Conservation (phyloP, 2,329 filamentous ascomycete genomes). For the Amauroascus niger region DNA sequence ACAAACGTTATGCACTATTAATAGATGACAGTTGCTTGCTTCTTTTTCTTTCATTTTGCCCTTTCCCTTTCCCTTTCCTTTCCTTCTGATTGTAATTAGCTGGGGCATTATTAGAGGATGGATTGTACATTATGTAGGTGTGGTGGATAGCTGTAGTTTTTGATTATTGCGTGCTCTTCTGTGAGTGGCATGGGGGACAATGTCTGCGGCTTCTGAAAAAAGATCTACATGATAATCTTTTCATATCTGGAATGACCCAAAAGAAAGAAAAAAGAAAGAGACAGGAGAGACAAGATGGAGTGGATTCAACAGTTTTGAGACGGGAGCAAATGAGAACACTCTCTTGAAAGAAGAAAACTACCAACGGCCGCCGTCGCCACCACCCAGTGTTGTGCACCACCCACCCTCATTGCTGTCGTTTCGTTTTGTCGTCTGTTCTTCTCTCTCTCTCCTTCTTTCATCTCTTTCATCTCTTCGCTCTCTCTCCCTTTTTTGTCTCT, state of each 20-base stretch:
- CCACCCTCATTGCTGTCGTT: background rate
- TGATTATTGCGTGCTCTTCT: too few species aligned
- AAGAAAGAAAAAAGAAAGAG: background rate
- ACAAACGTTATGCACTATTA: background rate
- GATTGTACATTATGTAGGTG: background rate
- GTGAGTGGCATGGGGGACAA: too few species aligned
- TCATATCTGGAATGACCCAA: too few species aligned
- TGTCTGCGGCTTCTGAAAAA: too few species aligned
- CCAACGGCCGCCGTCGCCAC: background rate
- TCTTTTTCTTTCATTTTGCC: too few species aligned
- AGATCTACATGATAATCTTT: too few species aligned
- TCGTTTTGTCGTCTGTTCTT: background rate
- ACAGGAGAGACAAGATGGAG: background rate
- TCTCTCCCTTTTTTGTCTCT: background rate
- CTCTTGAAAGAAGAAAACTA: background rate
- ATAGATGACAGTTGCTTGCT: background rate
- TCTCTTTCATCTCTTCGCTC: background rate
- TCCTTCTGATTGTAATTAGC: background rate
- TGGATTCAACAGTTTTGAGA: background rate
- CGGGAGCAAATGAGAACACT: background rate
- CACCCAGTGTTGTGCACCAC: too few species aligned
- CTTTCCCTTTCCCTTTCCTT: too few species aligned
- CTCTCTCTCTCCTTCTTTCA: background rate
- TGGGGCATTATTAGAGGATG: background rate
- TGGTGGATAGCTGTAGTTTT: background rate